A percentile compares a stretch with the other conserved stretches of the same genome.
Conservation (phyloP, 495 filamentous ascomycete species). For the Lepidopterella palustris region DNA sequence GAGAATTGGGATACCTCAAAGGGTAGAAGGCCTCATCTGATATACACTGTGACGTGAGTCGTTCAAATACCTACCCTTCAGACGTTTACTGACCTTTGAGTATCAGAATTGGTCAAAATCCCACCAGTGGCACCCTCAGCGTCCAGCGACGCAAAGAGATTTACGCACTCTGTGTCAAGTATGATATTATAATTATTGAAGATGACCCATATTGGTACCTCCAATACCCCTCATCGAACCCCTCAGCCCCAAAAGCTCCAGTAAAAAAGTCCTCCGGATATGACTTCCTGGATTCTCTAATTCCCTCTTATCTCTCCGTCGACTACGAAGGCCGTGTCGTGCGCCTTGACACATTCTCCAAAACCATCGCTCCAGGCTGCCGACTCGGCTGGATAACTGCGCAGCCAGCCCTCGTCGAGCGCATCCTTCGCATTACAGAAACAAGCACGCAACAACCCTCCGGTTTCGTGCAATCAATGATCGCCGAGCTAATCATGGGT, state of each 20-base stretch:
- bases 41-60: conserved; percentile 86
- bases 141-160: conserved; percentile 66
- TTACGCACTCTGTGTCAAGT: conserved; percentile 72
- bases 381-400: conserved; percentile 44
- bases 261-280: conserved; percentile 58
- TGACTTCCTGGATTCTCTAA: conserved; percentile 75
- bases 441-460: conserved; percentile 73
- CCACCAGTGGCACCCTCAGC: conserved; percentile 67
- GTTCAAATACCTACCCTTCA: neutral
- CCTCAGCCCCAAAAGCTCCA: conserved; percentile 22
- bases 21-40: conserved; percentile 70
- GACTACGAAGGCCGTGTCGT: conserved; percentile 85
- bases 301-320: conserved; percentile 62
- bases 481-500: conserved; percentile 71
- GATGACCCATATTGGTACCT: conserved; percentile 97
- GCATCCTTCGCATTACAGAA: conserved; percentile 65
- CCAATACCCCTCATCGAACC: conserved; percentile 58
- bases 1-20: conserved; percentile 69
- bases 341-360: conserved; percentile 44
- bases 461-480: conserved; percentile 78
- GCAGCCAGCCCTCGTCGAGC: conserved; percentile 69
- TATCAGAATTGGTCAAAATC: conserved; percentile 79
- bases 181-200: conserved; percentile 88
- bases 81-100: neutral
- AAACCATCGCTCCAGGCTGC: conserved; percentile 42